Percentiles rank a stretch among this genome's conserved stretches.
These are phyloP conservation scores for Trichosporon coremiiforme DNA, from an alignment of 1,284 basidiomycete species.

Conservation along the genomic window DNA sequence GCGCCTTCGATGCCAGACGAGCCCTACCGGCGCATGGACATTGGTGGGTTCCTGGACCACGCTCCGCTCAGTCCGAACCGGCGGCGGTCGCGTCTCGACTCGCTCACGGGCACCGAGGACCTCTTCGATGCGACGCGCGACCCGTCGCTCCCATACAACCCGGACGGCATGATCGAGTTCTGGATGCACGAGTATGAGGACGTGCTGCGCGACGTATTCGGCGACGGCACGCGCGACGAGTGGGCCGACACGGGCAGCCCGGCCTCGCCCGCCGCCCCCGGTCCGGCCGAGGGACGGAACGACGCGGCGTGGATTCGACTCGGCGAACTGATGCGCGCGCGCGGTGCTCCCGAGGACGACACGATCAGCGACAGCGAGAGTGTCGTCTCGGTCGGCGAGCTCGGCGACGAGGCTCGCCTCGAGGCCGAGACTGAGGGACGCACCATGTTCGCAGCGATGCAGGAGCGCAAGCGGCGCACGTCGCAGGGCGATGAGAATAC, in stretches of 20 bases:
- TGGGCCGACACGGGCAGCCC: slow-evolving; percentile 32
- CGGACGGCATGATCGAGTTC: slow-evolving; percentile 59
- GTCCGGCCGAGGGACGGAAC: slow-evolving; percentile 36
- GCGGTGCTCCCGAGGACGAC: slow-evolving; percentile 29
- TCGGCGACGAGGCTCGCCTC: slow-evolving; percentile 70
- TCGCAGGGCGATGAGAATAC: slow-evolving; percentile 68
- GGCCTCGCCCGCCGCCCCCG: slow-evolving; percentile 23
- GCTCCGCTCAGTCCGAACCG: slow-evolving; percentile 20
- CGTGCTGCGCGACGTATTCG: slow-evolving; percentile 60
- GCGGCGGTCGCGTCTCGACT: slow-evolving; percentile 32
- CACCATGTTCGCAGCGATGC: slow-evolving; percentile 60
- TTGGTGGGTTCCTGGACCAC: neutral
- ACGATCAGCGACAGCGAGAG: slow-evolving; percentile 89
- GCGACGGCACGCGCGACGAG: slow-evolving; percentile 40
- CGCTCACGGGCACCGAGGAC: slow-evolving; percentile 40
- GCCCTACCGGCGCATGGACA: neutral
- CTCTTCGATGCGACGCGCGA: slow-evolving; percentile 59
- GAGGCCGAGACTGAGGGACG: slow-evolving; percentile 61
- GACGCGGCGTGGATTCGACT: slow-evolving; percentile 51
- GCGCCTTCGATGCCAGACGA: slow-evolving; percentile 32
- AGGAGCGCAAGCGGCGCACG: slow-evolving; percentile 47
- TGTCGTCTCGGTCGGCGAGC: slow-evolving; percentile 80
- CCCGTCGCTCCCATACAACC: slow-evolving; percentile 55
- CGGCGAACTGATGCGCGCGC: slow-evolving; percentile 47
- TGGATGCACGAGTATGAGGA: slow-evolving; percentile 62